phyloP scores from a whole-genome alignment of 495 filamentous ascomycete species.

The Hypoxylon subgilvum region DNA sequence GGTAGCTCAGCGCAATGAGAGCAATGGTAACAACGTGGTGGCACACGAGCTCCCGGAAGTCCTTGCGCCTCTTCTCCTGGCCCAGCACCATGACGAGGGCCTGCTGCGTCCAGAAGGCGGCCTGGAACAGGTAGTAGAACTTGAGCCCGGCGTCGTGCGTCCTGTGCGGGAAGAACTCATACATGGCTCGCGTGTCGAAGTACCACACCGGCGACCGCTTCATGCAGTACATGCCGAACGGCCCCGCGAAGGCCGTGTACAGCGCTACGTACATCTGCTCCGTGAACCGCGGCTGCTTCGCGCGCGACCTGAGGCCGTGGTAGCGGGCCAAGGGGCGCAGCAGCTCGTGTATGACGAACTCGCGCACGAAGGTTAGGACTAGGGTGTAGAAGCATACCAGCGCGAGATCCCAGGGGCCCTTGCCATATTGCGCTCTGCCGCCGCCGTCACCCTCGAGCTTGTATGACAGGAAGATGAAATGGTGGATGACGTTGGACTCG shows the following conservation, averaged over 20 bases:
- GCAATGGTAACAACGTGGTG: constrained; percentile 90
- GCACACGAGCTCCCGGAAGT: constrained; percentile 89
- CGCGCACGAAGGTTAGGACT: constrained; percentile 88
- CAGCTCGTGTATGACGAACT: constrained; percentile 94
- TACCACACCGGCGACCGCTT: constrained; percentile 92
- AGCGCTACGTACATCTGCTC: constrained; percentile 97
- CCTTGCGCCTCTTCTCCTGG: constrained; percentile 94
- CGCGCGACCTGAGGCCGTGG: constrained; percentile 71
- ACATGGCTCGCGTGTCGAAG: constrained; percentile 91
- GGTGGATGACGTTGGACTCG: constrained; percentile 77
- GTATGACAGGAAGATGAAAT: constrained; percentile 92
- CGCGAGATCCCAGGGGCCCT: constrained; percentile 79
- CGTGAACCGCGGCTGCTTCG: constrained; percentile 92
- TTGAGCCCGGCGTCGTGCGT: constrained; percentile 89
- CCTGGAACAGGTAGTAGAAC: constrained; percentile 95
- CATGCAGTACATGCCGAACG: constrained; percentile 93
- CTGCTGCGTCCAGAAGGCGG: constrained; percentile 96
- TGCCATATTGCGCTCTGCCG: constrained; percentile 77
- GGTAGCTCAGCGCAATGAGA: constrained; percentile 84
- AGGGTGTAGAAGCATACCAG: constrained; percentile 92
- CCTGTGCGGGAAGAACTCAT: constrained; percentile 86
- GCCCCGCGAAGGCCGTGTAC: constrained; percentile 87
- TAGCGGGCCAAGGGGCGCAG: constrained; percentile 77
- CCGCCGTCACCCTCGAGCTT: constrained; percentile 59
- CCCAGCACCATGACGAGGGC: constrained; percentile 85